A percentile compares a stretch with the other conserved stretches of the same genome.
Evolutionary conservation across 192 early-diverging fungal genomes (phyloP).

Genomic region (Coemansia sp.): DNA sequence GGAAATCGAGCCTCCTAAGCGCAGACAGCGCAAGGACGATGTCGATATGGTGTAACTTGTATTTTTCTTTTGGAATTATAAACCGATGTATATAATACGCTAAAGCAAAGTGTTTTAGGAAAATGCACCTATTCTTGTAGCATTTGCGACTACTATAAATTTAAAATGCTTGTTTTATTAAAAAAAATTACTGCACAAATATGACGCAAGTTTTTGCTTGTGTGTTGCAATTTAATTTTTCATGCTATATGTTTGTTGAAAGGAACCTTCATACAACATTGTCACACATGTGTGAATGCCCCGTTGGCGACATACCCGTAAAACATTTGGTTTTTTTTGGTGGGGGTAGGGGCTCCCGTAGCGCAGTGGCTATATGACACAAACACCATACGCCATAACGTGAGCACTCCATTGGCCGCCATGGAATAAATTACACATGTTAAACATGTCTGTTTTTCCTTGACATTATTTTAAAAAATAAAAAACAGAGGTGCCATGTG

Average conservation of each 20-base stretch:
- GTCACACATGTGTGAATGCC: no score
- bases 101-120: not conserved
- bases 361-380: not conserved
- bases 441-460: not conserved
- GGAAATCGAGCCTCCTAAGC: conserved; percentile 50
- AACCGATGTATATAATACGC: not conserved
- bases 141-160: no score
- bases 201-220: no score
- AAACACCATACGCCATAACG: not conserved
- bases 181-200: no score
- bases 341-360: not conserved
- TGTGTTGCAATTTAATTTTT: no score
- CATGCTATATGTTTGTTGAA: no score
- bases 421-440: not conserved
- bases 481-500: not conserved
- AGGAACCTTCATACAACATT: no score
- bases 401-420: not conserved
- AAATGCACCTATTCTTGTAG: not conserved
- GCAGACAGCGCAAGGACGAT: conserved; percentile 42
- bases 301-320: no score
- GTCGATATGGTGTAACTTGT: conserved; percentile 24
- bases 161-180: no score
- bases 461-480: not conserved
- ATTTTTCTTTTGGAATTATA: not conserved
- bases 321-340: not conserved